Conservation (phyloP, 345 rosid species). For the Kernera saxatilis region DNA sequence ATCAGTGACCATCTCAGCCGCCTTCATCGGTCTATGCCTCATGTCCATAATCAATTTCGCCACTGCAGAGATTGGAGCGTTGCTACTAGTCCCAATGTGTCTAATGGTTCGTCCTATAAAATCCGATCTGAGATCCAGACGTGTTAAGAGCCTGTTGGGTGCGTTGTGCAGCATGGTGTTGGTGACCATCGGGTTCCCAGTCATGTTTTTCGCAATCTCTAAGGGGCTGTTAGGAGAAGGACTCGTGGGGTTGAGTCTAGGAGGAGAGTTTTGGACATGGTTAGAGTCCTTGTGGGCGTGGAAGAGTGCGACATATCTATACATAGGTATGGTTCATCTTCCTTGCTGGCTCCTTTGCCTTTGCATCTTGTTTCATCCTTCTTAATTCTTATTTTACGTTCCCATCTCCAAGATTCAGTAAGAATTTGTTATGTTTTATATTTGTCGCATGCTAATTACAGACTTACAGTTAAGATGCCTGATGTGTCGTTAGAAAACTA, state of each 20-base stretch:
- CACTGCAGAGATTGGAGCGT: constrained; percentile 82
- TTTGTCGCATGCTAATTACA: neutral
- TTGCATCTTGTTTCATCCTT: constrained; percentile 55
- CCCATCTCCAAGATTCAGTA: neutral
- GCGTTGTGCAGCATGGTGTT: constrained; percentile 45
- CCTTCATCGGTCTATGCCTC: constrained; percentile 73
- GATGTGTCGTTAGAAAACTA: neutral
- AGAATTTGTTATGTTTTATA: neutral
- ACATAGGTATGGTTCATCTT: constrained; percentile 72
- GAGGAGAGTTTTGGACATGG: constrained; percentile 81
- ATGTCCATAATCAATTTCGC: constrained; percentile 95
- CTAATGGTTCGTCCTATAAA: constrained; percentile 68
- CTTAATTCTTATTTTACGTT: constrained; percentile 24
- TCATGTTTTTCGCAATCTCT: constrained; percentile 45
- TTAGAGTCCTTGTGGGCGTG: constrained; percentile 82
- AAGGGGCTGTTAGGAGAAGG: constrained; percentile 44
- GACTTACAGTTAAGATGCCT: neutral
- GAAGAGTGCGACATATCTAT: constrained; percentile 94
- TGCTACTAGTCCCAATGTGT: constrained; percentile 69
- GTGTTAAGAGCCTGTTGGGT: constrained; percentile 35
- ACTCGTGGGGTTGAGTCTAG: constrained; percentile 34
- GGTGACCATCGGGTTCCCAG: constrained; percentile 56
- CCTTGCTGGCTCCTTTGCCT: constrained; percentile 63
- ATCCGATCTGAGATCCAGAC: constrained; percentile 42
- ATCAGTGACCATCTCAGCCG: constrained; percentile 73